Percentiles rank a stretch among this genome's conserved stretches.
Conservation (phyloP, 2,329 filamentous ascomycete species). For the Epichloe sp. region DNA sequence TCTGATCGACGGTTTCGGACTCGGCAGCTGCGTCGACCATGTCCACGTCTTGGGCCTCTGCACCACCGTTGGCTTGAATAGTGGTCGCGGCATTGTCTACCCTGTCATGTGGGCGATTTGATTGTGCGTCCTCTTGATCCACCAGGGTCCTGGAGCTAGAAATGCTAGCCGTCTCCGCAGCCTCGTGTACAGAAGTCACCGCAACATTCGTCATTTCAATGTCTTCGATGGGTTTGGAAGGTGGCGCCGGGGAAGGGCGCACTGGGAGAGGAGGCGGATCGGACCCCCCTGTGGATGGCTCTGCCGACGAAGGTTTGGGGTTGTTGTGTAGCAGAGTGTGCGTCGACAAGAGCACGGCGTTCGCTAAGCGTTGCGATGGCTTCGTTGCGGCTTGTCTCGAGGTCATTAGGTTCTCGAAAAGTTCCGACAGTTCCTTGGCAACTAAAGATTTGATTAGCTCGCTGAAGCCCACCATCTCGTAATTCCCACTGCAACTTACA, state of each 20-base stretch:
- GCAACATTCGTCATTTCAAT: constrained; percentile 21
- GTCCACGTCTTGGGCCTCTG: constrained; percentile 11
- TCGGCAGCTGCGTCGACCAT: constrained; percentile 19
- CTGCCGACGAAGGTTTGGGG: constrained; percentile 14
- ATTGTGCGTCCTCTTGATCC: constrained; percentile 25
- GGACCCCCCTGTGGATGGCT: constrained; percentile 10
- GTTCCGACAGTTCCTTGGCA: constrained; percentile 53
- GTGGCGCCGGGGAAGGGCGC: constrained; percentile 29
- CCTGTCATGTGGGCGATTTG: constrained; percentile 23
- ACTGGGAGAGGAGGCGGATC: constrained; percentile 37
- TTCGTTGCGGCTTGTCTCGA: constrained; percentile 49
- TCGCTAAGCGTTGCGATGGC: constrained; percentile 65
- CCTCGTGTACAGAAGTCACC: constrained; percentile 17
- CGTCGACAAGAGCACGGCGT: constrained; percentile 56
- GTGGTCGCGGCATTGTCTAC: constrained; percentile 12
- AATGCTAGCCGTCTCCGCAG: constrained; percentile 29
- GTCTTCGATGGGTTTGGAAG: constrained; percentile 17
- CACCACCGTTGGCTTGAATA: constrained; percentile 5
- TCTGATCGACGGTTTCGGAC: constrained; percentile 29
- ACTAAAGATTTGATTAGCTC: constrained; percentile 39
- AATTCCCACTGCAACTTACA: constrained; percentile 41
- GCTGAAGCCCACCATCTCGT: constrained; percentile 16
- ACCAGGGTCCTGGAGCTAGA: constrained; percentile 41
- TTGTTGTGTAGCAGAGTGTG: constrained; percentile 23
- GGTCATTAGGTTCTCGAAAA: constrained; percentile 60